phyloP scores from a whole-genome alignment of 495 filamentous ascomycete species.

The Xylaria cubensis region DNA sequence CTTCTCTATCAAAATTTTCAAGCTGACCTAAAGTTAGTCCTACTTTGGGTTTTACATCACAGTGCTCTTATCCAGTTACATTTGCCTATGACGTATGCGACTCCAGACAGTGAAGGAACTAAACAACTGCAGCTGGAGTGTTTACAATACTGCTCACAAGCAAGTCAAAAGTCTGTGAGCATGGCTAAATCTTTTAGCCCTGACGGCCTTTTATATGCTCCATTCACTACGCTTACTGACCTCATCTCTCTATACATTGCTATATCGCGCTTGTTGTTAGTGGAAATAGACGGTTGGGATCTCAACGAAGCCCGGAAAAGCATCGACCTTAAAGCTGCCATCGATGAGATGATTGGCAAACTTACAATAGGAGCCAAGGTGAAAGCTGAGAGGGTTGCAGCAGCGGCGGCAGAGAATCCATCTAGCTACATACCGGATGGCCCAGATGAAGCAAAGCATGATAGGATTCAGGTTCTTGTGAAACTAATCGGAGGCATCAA shows the following conservation, averaged over 20 bases:
- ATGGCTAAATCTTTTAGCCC: constrained; percentile 23
- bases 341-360: constrained; percentile 29
- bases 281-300: constrained; percentile 40
- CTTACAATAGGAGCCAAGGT: constrained; percentile 22
- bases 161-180: constrained; percentile 34
- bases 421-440: constrained; percentile 24
- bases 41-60: constrained; percentile 38
- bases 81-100: constrained; percentile 37
- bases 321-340: constrained; percentile 32
- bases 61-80: constrained; percentile 42
- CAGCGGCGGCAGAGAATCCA: constrained; percentile 26
- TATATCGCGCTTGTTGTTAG: constrained; percentile 36
- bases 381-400: constrained; percentile 24
- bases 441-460: constrained; percentile 28
- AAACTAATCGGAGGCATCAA: constrained; percentile 9
- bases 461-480: neutral
- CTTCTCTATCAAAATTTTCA: neutral
- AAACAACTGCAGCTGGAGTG: constrained; percentile 35
- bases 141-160: constrained; percentile 38
- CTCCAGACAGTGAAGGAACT: constrained; percentile 29
- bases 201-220: constrained; percentile 33
- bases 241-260: constrained; percentile 37
- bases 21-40: constrained; percentile 28
- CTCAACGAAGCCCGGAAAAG: constrained; percentile 31
- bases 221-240: constrained; percentile 34